Evolutionary conservation across 163 green algal genomes (phyloP).

Genomic region (Prototheca wickerhamii): DNA sequence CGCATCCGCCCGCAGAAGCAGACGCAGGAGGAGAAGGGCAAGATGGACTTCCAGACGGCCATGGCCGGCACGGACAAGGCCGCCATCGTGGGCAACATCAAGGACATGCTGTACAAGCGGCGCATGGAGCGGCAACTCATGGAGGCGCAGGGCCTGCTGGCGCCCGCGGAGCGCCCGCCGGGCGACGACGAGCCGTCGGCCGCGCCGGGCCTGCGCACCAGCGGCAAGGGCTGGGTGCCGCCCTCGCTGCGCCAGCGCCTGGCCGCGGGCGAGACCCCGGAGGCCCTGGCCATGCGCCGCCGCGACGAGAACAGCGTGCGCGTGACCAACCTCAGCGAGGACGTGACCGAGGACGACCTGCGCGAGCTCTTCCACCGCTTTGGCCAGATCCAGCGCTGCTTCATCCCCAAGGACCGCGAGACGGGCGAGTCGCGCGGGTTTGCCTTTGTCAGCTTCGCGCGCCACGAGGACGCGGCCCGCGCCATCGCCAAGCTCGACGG

Average conservation of each 20-base stretch:
- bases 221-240: conserved; percentile 73
- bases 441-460: conserved; percentile 93
- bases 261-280: conserved; percentile 24
- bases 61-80: conserved; percentile 44
- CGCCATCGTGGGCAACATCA: conserved; percentile 50
- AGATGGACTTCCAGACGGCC: conserved; percentile 56
- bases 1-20: conserved; percentile 56
- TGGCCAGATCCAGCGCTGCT: conserved; percentile 85
- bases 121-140: conserved; percentile 83
- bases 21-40: conserved; percentile 78
- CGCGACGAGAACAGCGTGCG: conserved; percentile 93
- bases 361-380: conserved; percentile 92
- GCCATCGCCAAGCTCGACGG: conserved; percentile 87
- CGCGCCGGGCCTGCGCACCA: conserved; percentile 20
- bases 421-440: conserved; percentile 90
- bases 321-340: conserved; percentile 95
- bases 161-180: conserved; percentile 60
- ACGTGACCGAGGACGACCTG: conserved; percentile 86
- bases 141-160: conserved; percentile 64
- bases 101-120: conserved; percentile 80
- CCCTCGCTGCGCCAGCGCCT: conserved; percentile 57
- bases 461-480: conserved; percentile 77
- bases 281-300: conserved; percentile 21
- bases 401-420: conserved; percentile 91
- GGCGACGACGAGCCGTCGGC: conserved; percentile 44